Evolutionary conservation across 441 rosid genomes (phyloP).

Genomic region (Rhodomyrtus psidioides): DNA sequence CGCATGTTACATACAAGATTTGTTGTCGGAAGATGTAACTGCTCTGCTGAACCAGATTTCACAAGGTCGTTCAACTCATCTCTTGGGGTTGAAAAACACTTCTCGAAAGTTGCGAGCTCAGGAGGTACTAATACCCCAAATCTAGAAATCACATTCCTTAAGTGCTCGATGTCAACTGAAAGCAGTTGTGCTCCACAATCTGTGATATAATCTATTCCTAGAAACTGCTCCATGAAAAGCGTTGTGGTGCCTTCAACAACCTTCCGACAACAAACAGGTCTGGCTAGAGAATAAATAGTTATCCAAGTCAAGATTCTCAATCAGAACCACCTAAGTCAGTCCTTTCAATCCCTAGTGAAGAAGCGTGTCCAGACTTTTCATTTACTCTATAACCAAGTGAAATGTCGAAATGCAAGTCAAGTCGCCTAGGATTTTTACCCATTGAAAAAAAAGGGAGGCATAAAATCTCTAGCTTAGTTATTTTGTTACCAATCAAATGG

Average conservation of each 20-base stretch:
- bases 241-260: slow-evolving; percentile 96
- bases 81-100: slow-evolving; percentile 77
- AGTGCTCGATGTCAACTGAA: slow-evolving; percentile 81
- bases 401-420: too few species aligned
- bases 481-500: not conserved
- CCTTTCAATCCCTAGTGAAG: not conserved
- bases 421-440: not conserved
- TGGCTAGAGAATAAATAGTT: not conserved
- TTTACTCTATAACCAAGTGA: not conserved
- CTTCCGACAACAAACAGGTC: slow-evolving; percentile 17
- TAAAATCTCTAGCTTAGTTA: not conserved
- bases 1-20: slow-evolving; percentile 87
- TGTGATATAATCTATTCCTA: slow-evolving; percentile 78
- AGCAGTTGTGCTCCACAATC: slow-evolving; percentile 91
- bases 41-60: slow-evolving; percentile 65
- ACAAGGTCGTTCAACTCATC: slow-evolving; percentile 64
- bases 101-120: slow-evolving; percentile 71
- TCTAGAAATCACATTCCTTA: slow-evolving; percentile 79
- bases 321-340: not conserved
- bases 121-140: slow-evolving; percentile 67
- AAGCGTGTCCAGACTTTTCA: not conserved
- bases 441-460: not conserved
- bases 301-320: not conserved
- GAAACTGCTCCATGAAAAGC: slow-evolving; percentile 86
- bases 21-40: slow-evolving; percentile 75